Evolutionary conservation across 2,329 filamentous ascomycete genomes (phyloP), one percentile per base, ranked within the genome.

Genomic region (Camillea tinctor): DNA sequence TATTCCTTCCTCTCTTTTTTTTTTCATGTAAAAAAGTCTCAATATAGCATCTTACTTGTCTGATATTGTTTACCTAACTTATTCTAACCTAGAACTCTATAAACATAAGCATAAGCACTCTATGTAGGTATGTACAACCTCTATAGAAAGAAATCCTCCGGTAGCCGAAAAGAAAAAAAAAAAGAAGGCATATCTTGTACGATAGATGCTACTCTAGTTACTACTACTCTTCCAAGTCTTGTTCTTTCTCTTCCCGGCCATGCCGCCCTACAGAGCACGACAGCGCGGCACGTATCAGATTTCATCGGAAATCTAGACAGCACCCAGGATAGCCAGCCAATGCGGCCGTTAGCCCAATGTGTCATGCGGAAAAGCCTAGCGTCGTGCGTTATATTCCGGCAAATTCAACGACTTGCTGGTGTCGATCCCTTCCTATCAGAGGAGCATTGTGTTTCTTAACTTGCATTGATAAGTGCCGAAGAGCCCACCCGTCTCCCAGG

Each of bases 391-490:
- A 62, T 64, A 60, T 63, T 64, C 63, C 63, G 61, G 63, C 65
- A 66, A 61, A 65, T 65, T 60, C 63, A 63, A 63, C 62, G 61
- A 65, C 56, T n/a, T 48, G 48, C 52, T 51, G 17, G 20, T 55
- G 65, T 62, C 59, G 65, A 67, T 67, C 65, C 62, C 60, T 67
- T 66, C 64, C 65, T 58, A 54, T 63, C 57, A 52, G 50, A 59
- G 65, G 54, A 57, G 60, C 65, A 58, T 64, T 61, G 64, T 65
- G 64, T 65, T 66, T 65, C 65, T 65, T 66, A 65, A 65, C 36
- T 58, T 65, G 61, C 64, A 65, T 67, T 66, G 61, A 64, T 66
- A 67, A 67, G 65, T 67, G 65, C 65, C 65, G 65, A 67, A 61
- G 60, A 49, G 60, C 20, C 50, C 55, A 49, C 55, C 44, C 17